Evolutionary conservation across 1,284 basidiomycete genomes (phyloP).

Genomic region (Ustanciosporium gigantosporum): DNA sequence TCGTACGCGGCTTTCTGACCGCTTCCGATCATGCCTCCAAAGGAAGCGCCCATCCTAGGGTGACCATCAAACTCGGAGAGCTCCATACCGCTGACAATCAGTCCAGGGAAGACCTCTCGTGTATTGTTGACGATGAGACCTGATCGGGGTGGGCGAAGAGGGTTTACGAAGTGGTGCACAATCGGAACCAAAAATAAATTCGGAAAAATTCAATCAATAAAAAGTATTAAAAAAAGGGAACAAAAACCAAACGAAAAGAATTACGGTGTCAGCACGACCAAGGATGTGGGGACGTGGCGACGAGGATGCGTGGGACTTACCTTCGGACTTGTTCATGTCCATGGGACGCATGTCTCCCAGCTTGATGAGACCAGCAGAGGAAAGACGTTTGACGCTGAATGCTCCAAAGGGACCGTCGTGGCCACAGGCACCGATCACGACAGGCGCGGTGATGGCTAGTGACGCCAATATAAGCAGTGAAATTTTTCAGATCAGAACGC

Average conservation of each 20-base stretch:
- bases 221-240: background rate
- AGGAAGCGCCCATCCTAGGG: constrained; percentile 68
- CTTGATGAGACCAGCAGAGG: constrained; percentile 74
- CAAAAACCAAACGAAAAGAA: background rate
- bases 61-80: constrained; percentile 80
- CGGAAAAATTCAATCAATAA: background rate
- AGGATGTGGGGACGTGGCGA: background rate
- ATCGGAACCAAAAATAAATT: background rate
- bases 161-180: background rate
- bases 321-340: constrained; percentile 55
- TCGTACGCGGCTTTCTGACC: constrained; percentile 78
- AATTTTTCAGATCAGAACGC: no score
- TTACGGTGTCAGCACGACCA: background rate
- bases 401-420: constrained; percentile 85
- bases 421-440: constrained; percentile 68
- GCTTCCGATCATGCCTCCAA: constrained; percentile 79
- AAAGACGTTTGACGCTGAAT: constrained; percentile 80
- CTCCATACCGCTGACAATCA: constrained; percentile 78
- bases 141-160: constrained; percentile 1
- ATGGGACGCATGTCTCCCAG: constrained; percentile 75
- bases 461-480: constrained; percentile 1
- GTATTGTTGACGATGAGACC: constrained; percentile 66
- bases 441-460: constrained; percentile 63
- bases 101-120: constrained; percentile 76
- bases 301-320: constrained; percentile 4